Conservation (phyloP, 345 rosid genomes). For the Citrus glauca region DNA sequence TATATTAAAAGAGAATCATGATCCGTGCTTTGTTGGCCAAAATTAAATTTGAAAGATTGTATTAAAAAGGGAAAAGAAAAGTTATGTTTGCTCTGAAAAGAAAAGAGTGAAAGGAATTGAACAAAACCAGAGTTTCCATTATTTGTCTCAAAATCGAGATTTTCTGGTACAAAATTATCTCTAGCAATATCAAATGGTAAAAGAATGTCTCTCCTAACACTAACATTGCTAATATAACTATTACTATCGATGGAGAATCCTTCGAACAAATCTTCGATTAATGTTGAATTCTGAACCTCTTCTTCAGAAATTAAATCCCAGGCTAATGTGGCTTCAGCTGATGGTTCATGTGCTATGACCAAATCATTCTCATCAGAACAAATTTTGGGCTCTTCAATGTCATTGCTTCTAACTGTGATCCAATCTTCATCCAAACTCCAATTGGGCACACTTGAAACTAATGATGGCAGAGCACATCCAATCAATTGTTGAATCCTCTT, state of each 20-base stretch:
- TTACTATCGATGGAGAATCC: constrained; percentile 26
- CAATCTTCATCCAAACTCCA: constrained; percentile 52
- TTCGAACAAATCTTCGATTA: constrained; percentile 30
- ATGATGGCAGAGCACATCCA: constrained; percentile 8
- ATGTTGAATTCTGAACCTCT: constrained; percentile 33
- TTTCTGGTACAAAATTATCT: constrained; percentile 32
- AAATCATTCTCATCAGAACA: constrained; percentile 16
- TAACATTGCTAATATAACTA: constrained; percentile 2
- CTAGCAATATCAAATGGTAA: constrained; percentile 6
- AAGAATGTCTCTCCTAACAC: neutral
- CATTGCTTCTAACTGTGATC: constrained; percentile 63
- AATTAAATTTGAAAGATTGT: neutral
- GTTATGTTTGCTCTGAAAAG: neutral
- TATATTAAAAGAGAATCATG: too few species aligned
- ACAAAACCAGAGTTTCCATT: constrained; percentile 19
- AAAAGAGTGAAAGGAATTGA: constrained; percentile 1
- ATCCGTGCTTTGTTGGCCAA: neutral
- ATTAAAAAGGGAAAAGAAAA: neutral
- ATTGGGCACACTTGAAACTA: constrained; percentile 12
- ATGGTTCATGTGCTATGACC: constrained; percentile 24
- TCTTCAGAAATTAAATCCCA: constrained; percentile 24
- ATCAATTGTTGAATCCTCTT: constrained; percentile 50
- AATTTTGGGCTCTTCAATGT: constrained; percentile 23
- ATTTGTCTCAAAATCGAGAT: constrained; percentile 17
- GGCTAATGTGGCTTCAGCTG: constrained; percentile 2